Evolutionary conservation across 176 grass and related monocot genomes (phyloP), one percentile per base, ranked within the genome.

Genomic region (Ananas comosus): DNA sequence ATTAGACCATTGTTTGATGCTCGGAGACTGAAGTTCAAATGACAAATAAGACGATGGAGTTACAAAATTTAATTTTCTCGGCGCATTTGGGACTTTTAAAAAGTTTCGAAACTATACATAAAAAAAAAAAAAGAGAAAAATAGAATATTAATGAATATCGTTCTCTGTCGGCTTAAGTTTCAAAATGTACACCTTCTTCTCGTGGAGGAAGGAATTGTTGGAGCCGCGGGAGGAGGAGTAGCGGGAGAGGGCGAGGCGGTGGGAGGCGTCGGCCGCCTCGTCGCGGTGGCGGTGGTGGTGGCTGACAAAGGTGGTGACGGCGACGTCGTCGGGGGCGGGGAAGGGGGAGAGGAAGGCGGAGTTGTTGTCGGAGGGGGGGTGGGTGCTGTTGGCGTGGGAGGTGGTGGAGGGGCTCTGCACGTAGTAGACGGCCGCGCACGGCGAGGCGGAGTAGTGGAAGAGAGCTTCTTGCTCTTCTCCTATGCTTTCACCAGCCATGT

Each of bases 141-240:
- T 42, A 42, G 4, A 42, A 42, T 42, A 42, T 42, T 7, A 42
- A 42, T 6, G 7, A 42, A 42, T 42, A 42, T 42, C 5, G 7
- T 42, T 57, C 10, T 11, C 2, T 13, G 24, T 13, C 1, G 27
- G 24, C 9, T 33, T 33, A 6, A 33, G 29, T 33, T 33, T 33
- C 3, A 0, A 33, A 6, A 33, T 23, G 22, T 23, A 42, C 49
- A 66, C 73, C 68, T 85, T 89, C 70, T 85, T 89, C 11, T 85
- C 72, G 22, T 76, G 83, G 16, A 86, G 83, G 86, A 96, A 92
- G 74, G 86, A 96, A 81, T 69, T 90, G 76, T 89, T 92, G 66
- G 83, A 92, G 13, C 93, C 86, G 12, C 81, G 88, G 16, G 88
- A 96, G 53, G 93, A 96, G 23, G 93, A 96, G 83, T 92, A 96